Evolutionary conservation across 176 grass and related monocot species (phyloP).

Genomic region (Bonia amplexicaulis): DNA sequence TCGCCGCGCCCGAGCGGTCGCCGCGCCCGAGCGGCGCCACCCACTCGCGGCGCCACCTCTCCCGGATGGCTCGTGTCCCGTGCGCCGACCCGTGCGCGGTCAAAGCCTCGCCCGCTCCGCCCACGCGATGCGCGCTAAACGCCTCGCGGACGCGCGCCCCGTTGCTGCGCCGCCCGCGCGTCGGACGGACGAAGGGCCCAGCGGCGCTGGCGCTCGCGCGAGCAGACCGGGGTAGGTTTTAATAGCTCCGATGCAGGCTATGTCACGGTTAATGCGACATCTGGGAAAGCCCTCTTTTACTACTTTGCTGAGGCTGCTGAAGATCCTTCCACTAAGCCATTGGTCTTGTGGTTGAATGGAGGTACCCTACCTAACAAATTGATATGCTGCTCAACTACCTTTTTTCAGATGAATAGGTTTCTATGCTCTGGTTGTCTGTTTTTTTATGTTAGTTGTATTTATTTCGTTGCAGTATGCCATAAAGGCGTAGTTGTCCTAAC

Average conservation of each 20-base stretch:
- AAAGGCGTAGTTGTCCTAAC: slow-evolving; percentile 4
- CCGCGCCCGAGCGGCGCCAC: too few species aligned
- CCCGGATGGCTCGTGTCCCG: too few species aligned
- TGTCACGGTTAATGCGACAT: slow-evolving; percentile 41
- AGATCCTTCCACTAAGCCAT: slow-evolving; percentile 38
- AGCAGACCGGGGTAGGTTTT: too few species aligned
- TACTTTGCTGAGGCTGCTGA: slow-evolving; percentile 49
- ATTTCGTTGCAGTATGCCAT: not conserved
- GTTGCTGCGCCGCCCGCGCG: too few species aligned
- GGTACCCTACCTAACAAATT: slow-evolving; percentile 21
- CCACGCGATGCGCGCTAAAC: too few species aligned
- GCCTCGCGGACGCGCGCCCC: too few species aligned
- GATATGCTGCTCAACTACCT: not conserved
- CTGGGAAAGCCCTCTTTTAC: slow-evolving; percentile 55
- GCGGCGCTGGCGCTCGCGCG: too few species aligned
- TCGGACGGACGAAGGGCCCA: too few species aligned
- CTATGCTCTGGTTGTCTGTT: not conserved
- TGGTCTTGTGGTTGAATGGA: slow-evolving; percentile 73
- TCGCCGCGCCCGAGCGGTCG: too few species aligned
- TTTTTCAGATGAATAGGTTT: not conserved
- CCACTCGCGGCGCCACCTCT: too few species aligned
- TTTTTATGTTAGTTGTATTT: slow-evolving; percentile 1
- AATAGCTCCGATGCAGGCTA: slow-evolving; percentile 15
- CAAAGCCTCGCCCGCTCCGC: too few species aligned
- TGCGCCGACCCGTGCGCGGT: too few species aligned